Base-by-base conservation (phyloP, 345 rosid species). In the Heritiera fomes region DNA sequence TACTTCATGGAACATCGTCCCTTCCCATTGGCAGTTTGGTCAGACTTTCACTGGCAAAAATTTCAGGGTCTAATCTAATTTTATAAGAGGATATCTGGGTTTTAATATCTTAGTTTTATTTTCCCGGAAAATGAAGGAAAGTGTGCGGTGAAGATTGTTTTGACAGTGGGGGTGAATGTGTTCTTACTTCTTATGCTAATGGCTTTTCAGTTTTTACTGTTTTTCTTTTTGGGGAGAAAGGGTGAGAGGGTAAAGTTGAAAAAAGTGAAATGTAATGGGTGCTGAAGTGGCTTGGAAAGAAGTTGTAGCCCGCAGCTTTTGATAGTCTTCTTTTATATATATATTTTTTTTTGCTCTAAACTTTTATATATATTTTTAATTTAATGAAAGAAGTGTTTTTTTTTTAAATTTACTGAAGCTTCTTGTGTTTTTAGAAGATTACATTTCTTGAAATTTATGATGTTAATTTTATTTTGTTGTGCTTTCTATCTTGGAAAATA, bases 41-140 rank as follows among this genome's bases (percentile, higher is more conserved):
- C 97, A 92, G 77, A 90, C 97, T 60, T 92, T 92, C 89, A 79
- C 81, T 6, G 97, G 97, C 8, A 89, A 92, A 77, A 92, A 90
- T 67, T 92, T 89, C 84, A 86, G 89, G 84, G 91, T 89, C 71
- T 76, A 34, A 62, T 28, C 11, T 30, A 47, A 32, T 61, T 23
- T 59, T 59, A 46, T 23, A 10, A 13, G 40, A 40, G 18, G 79
- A 12, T 12, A 23, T 23, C 8, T n/a, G 30, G 38, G 50, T 64
- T 64, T 49, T 20, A 46, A 7, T 62, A 9, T 63, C 23, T 47
- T 68, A 7, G n/a, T 46, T 30, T 47, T 61, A 13, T 47, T 83
- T 82, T 65, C 47, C 1, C 38, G 52, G 73, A 75, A 52, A 63
- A 49, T 17, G 78, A 71, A 49, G 70, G 76, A 59, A 56, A 73